Conservation (phyloP, 345 rosid genomes). For the Eucalyptus regnans region DNA sequence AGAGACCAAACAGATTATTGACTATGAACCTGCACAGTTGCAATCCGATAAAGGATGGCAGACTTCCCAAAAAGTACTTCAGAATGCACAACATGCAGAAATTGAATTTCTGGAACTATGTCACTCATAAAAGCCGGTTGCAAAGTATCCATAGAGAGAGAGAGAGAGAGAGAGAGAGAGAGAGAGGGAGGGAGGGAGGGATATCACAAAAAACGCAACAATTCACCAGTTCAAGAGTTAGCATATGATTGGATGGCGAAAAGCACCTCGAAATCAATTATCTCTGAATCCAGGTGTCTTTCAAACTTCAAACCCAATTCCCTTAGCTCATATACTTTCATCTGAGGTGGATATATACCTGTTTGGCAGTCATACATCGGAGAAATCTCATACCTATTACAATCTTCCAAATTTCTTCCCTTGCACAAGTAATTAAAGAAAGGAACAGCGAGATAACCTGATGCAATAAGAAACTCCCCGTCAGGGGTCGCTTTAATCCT, state of each 20-base stretch:
- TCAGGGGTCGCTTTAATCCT: conserved; percentile 76
- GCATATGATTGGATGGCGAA: neutral
- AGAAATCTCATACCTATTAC: neutral
- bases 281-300: conserved; percentile 79
- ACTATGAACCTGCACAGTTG: neutral
- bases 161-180: neutral
- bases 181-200: neutral
- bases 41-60: neutral
- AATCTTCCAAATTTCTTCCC: neutral
- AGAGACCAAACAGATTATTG: neutral
- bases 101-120: neutral
- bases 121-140: neutral
- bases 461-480: conserved; percentile 72
- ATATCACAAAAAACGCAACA: neutral
- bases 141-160: neutral
- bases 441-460: conserved; percentile 29
- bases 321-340: conserved; percentile 77
- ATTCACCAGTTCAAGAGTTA: neutral
- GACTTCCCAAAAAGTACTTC: neutral
- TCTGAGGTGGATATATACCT: conserved; percentile 91
- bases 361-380: conserved; percentile 2
- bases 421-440: neutral
- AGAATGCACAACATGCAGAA: neutral
- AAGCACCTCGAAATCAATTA: conserved; percentile 76
- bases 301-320: conserved; percentile 81